A percentile compares a stretch with the other conserved stretches of the same genome.
Conservation (phyloP, 148 eudicot species). For the Chenopodium quinoa region DNA sequence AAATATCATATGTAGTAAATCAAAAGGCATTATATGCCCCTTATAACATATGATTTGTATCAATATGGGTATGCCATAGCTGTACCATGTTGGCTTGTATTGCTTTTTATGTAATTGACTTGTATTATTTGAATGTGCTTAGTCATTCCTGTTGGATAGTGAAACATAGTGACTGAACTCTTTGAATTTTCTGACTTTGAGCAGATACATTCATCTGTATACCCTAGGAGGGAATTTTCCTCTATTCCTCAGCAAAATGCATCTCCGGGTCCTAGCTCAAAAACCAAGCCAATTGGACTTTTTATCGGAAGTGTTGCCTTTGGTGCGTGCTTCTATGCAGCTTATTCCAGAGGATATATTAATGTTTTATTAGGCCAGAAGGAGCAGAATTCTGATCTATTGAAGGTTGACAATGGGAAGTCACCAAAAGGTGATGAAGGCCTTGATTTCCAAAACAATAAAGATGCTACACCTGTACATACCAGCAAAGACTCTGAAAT, state of each 20-base stretch:
- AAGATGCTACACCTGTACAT: slow-evolving; percentile 26
- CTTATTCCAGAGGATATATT: slow-evolving; percentile 54
- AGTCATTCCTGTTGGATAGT: neutral
- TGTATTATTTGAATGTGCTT: neutral
- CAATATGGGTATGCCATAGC: neutral
- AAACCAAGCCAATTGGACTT: slow-evolving; percentile 43
- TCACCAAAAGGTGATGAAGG: slow-evolving; percentile 23
- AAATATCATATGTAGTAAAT: too few relatives aligned
- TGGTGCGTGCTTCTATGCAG: slow-evolving; percentile 52
- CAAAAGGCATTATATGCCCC: too few relatives aligned
- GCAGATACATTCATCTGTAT: slow-evolving; percentile 61
- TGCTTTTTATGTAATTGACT: neutral
- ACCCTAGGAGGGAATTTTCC: slow-evolving; percentile 55
- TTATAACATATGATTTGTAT: neutral
- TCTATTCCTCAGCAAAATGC: slow-evolving; percentile 40
- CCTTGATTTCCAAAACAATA: slow-evolving; percentile 21
- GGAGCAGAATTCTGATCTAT: slow-evolving; percentile 23
- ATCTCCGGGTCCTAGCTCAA: slow-evolving; percentile 41
- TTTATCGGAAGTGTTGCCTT: slow-evolving; percentile 59
- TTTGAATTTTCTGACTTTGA: neutral
- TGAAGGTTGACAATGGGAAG: slow-evolving; percentile 22
- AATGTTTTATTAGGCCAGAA: slow-evolving; percentile 36
- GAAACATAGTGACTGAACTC: slow-evolving; percentile 7
- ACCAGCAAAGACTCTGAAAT: slow-evolving; percentile 31
- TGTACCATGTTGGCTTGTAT: neutral